Base-by-base conservation (phyloP, 139 green algal species). In the Auxenochlorella protothecoides region DNA sequence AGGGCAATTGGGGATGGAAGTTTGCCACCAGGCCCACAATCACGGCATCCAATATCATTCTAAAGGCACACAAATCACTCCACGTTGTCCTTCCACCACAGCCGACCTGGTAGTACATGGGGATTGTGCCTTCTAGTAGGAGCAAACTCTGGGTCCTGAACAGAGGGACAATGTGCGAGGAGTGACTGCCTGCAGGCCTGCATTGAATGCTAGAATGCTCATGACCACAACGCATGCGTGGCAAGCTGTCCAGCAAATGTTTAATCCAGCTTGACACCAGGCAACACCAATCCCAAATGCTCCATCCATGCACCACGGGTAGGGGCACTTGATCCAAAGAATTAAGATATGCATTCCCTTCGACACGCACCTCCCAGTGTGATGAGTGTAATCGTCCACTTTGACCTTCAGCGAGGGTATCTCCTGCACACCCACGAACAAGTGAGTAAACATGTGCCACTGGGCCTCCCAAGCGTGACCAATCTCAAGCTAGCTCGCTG, bases 41-140 rank as follows among this genome's bases (percentile, higher is more conserved):
- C 15, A 44, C 6, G 63, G 12, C 10, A 53, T 71, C 8, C 3
- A 6, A 3, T 3, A 59, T 51, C 6, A 52, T 67, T 67, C 6
- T 53, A 67, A 67, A 52, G 12, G 64, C 6, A 57, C 44, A 64
- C 51, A 27, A 13, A 63, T 52, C 27, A 27, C 57, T 60, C 27
- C 27, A 44, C 27, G 27, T 1, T 2, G 1, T 44, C 27, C 27
- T 4, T 15, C 12, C 27, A 27, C 53, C 4, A 27, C 59, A 55
- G 12, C 44, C 0, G 55, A 86, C 84, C 80, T 89, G 83, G 74
- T 92, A 93, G 69, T 88, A 89, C 69, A 97, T 93, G 14, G 92
- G 92, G 4, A 96, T 77, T 2, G 92, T 97, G 15, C 92, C 92
- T 54, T 93, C 84, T 5, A 81, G 84, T 75, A 89, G 83, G n/a